Base-by-base conservation (phyloP, 352 stramenopile species). In the Globisporangium nagaii region DNA sequence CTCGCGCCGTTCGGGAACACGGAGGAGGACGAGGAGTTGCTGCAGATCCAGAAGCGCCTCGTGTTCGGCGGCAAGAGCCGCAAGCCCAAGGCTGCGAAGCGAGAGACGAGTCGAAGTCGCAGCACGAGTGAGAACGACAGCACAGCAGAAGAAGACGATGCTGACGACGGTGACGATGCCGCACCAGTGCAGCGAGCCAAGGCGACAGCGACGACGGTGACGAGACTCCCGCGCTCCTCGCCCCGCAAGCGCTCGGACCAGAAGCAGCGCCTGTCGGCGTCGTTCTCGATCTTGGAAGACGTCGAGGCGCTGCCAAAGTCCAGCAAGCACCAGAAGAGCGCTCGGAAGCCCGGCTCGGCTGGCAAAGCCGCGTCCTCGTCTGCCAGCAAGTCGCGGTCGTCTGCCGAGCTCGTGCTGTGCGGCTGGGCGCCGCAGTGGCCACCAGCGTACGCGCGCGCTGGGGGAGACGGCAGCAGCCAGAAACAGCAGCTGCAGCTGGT, bases 31-130 rank as follows among this genome's bases (percentile, higher is more conserved):
- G 36, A 68, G 3, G 63, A 67, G 13, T 47, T 74, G 1, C 51
- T 71, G 13, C 52, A 67, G 31, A 66, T 81, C n/a, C 62, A 69
- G 50, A 78, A 81, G 46, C 63, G 56, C 24, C 53, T 78, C 1
- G 60, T 70, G 19, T 57, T 53, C 19, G 25, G 22, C 45, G 19
- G 32, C 9, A 52, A 36, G 17, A 24, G 27, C 6, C 54, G 34
- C 45, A 55, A 59, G 30, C 7, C 43, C 54, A 58, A 35, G 30
- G 39, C 11, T 19, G 5, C 2, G 17, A 25, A 34, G 15, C 25
- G 22, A 20, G 13, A 20, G 1, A 28, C 41, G 12, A 32, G 28
- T 10, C 25, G 17, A 24, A 20, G 32, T 42, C 27, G 11, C 34
- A 28, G 51, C 37, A 13, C 31, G 11, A 17, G 36, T 60, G 27